These are phyloP conservation scores for Ballota nigra DNA, from an alignment of 257 asterid genomes.

Conservation along the genomic window DNA sequence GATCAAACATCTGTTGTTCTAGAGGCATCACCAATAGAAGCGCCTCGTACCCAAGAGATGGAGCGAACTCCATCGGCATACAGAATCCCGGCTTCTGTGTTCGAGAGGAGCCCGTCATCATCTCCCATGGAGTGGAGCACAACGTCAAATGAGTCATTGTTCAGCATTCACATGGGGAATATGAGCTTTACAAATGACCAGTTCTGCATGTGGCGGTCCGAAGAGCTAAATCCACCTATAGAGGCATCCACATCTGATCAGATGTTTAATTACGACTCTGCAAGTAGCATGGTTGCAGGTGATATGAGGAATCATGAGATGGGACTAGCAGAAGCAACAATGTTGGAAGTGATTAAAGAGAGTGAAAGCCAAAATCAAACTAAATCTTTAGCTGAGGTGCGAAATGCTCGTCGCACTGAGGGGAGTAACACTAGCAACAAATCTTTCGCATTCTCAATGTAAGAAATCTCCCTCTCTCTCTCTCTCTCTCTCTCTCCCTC, in stretches of 20 bases:
- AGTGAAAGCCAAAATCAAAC: conserved; percentile 18
- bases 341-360: conserved; percentile 38
- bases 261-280: conserved; percentile 28
- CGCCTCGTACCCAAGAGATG: conserved; percentile 45
- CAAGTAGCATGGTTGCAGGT: neutral
- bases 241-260: conserved; percentile 25
- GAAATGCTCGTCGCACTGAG: conserved; percentile 24
- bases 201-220: conserved; percentile 22
- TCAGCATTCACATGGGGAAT: conserved; percentile 54
- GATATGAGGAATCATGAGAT: conserved; percentile 32
- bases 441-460: conserved; percentile 57
- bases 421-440: conserved; percentile 49
- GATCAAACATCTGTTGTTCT: neutral
- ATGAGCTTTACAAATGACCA: conserved; percentile 48
- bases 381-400: neutral
- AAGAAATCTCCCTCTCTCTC: neutral
- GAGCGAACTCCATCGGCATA: conserved; percentile 24
- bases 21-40: conserved; percentile 14
- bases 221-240: conserved; percentile 20
- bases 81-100: conserved; percentile 51
- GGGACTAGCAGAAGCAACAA: conserved; percentile 31
- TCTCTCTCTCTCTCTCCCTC: neutral
- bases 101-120: conserved; percentile 29
- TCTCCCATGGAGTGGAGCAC: conserved; percentile 52
- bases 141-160: conserved; percentile 56